phyloP scores from a whole-genome alignment of 805 yeast species.

The Dipodascus albidus region DNA sequence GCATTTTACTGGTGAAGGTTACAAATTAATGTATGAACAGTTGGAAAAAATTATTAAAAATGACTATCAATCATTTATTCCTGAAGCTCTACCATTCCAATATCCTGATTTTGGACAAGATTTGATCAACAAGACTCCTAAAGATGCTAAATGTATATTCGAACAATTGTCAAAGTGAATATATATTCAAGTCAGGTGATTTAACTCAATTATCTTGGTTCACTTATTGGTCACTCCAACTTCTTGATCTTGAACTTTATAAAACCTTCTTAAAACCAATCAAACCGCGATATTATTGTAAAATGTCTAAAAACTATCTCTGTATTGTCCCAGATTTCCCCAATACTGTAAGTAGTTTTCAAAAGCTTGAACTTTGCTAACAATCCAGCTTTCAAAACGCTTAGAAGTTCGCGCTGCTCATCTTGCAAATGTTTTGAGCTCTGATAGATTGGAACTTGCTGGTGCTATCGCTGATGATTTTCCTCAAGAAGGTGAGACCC shows the following conservation, averaged over 20 bases:
- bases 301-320: constrained; percentile 37
- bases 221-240: neutral
- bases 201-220: neutral
- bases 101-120: neutral
- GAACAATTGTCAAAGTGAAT: neutral
- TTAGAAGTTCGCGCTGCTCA: constrained; percentile 33
- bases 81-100: constrained; percentile 28
- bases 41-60: constrained; percentile 29
- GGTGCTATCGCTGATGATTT: constrained; percentile 30
- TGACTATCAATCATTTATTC: constrained; percentile 37
- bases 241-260: neutral
- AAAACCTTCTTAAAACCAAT: neutral
- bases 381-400: constrained; percentile 15
- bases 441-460: neutral
- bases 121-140: neutral
- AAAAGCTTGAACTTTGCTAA: neutral
- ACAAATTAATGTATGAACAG: constrained; percentile 37
- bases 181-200: neutral
- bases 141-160: neutral
- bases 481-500: constrained; percentile 22
- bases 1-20: constrained; percentile 47
- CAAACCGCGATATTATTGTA: constrained; percentile 1
- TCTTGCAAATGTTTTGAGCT: constrained; percentile 12
- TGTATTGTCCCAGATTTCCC: constrained; percentile 64
- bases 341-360: constrained; percentile 28